These are phyloP conservation scores for Colletotrichum camelliae DNA, from an alignment of 2,329 filamentous ascomycete genomes.

Conservation along the genomic window DNA sequence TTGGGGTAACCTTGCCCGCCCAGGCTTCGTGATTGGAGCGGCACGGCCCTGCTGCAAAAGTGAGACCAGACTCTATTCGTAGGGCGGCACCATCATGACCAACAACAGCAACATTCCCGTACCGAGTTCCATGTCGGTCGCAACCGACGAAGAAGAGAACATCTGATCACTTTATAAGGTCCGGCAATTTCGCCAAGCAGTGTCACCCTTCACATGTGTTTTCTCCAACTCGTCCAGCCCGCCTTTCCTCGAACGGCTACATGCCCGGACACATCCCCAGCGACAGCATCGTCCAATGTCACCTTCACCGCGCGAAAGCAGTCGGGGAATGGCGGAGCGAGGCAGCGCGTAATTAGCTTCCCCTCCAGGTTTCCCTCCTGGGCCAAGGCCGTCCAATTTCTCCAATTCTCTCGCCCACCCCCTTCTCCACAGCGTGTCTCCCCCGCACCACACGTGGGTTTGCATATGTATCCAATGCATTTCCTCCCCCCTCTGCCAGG, in stretches of 20 bases:
- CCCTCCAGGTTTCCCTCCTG: neutral
- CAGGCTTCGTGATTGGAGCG: slow-evolving; percentile 3
- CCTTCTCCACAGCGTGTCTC: slow-evolving; percentile 12
- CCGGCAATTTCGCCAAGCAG: neutral
- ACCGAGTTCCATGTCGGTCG: neutral
- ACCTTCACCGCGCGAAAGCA: neutral
- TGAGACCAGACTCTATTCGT: neutral
- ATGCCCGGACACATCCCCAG: neutral
- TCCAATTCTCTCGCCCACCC: slow-evolving; percentile 1
- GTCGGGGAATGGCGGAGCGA: neutral
- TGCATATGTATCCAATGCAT: slow-evolving; percentile 12
- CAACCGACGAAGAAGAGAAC: neutral
- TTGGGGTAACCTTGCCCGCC: neutral
- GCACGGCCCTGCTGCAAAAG: neutral
- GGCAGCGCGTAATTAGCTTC: neutral
- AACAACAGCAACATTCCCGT: neutral
- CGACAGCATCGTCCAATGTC: neutral
- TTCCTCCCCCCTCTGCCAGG: slow-evolving; percentile 5
- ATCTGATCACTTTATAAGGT: neutral
- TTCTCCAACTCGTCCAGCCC: neutral
- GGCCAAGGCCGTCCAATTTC: neutral
- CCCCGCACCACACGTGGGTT: slow-evolving; percentile 15
- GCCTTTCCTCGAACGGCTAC: neutral
- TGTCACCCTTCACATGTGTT: neutral
- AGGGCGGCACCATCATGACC: neutral